Conservation (phyloP, 441 rosid genomes). For the Codiaeum variegatum region DNA sequence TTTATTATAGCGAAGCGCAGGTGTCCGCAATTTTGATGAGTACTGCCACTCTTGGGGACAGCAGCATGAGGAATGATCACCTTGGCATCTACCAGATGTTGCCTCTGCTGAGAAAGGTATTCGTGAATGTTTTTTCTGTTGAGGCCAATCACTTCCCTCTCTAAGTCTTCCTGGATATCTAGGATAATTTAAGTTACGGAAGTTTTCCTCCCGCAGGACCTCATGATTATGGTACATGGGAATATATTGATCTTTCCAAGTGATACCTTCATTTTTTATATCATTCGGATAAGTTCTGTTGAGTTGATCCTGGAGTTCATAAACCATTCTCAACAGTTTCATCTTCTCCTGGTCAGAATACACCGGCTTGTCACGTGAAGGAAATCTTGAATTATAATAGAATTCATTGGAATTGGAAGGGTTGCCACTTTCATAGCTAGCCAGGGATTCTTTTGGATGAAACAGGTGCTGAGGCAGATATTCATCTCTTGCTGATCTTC, state of each 20-base stretch:
- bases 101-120: constrained; percentile 48
- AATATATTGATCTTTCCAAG: constrained; percentile 26
- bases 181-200: constrained; percentile 15
- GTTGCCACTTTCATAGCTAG: constrained; percentile 39
- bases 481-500: constrained; percentile 35
- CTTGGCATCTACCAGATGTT: constrained; percentile 30
- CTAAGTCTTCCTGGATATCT: constrained; percentile 28
- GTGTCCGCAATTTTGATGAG: constrained; percentile 37
- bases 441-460: constrained; percentile 34
- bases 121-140: constrained; percentile 29
- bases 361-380: constrained; percentile 39
- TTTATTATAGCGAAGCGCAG: constrained; percentile 25
- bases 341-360: constrained; percentile 49
- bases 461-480: constrained; percentile 32
- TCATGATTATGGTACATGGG: constrained; percentile 23
- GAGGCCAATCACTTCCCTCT: constrained; percentile 35
- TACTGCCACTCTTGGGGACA: constrained; percentile 37
- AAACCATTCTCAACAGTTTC: constrained; percentile 52
- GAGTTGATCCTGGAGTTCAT: constrained; percentile 61
- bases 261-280: constrained; percentile 29
- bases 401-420: constrained; percentile 43
- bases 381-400: constrained; percentile 32
- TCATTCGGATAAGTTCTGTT: constrained; percentile 39
- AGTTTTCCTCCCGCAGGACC: constrained; percentile 23
- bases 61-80: constrained; percentile 36